A percentile compares a stretch with the other conserved stretches of the same genome.
phyloP scores from a whole-genome alignment of 495 filamentous ascomycete species.

The Neurospora sp. region DNA sequence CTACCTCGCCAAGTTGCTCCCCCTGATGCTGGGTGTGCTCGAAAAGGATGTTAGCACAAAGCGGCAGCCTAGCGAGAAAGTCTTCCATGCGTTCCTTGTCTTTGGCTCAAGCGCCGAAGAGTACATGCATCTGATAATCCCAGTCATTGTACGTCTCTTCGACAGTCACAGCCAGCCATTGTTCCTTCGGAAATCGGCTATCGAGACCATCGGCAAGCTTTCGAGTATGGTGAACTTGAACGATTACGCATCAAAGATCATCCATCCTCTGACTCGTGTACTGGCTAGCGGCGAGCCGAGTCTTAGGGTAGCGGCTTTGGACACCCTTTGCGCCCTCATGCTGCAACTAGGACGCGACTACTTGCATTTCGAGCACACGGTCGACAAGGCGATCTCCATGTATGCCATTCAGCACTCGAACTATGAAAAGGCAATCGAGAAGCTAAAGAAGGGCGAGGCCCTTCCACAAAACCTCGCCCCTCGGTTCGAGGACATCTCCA shows the following conservation, averaged over 20 bases:
- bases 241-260: conserved; percentile 89
- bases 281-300: conserved; percentile 59
- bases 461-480: conserved; percentile 90
- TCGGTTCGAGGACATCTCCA: conserved; percentile 62
- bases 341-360: conserved; percentile 95
- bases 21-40: conserved; percentile 86
- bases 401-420: conserved; percentile 73
- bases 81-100: conserved; percentile 88
- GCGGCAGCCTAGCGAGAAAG: conserved; percentile 70
- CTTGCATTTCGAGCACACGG: conserved; percentile 78
- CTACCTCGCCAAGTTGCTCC: conserved; percentile 78
- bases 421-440: conserved; percentile 82
- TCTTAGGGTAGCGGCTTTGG: conserved; percentile 75
- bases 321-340: conserved; percentile 90
- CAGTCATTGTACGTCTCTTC: conserved; percentile 85
- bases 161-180: conserved; percentile 71
- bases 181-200: conserved; percentile 72
- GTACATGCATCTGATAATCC: conserved; percentile 98
- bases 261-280: conserved; percentile 78
- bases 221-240: conserved; percentile 95
- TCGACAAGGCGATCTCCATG: conserved; percentile 65
- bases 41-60: conserved; percentile 69
- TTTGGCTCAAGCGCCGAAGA: conserved; percentile 95
- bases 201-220: conserved; percentile 90
- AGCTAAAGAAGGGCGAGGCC: conserved; percentile 86